These are phyloP conservation scores for Fusarium sp. DNA, from an alignment of 2,329 filamentous ascomycete genomes.

Conservation along the genomic window DNA sequence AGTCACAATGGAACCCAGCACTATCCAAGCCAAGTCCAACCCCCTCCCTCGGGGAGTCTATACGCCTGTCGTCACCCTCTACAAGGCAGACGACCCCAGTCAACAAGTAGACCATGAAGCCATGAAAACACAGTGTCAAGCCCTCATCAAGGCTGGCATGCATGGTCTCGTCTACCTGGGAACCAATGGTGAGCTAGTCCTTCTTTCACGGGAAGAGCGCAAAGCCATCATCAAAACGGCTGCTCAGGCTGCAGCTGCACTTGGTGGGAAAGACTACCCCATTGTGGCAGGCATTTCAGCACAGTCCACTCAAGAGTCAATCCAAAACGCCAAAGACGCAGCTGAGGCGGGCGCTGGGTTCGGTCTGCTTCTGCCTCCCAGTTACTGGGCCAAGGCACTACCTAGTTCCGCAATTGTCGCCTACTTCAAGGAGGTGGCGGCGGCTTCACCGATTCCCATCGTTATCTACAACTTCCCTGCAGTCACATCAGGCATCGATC, in stretches of 20 bases:
- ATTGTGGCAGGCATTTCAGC: slow-evolving; percentile 59
- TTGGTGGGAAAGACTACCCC: slow-evolving; percentile 51
- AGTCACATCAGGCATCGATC: slow-evolving; percentile 71
- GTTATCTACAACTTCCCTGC: slow-evolving; percentile 77
- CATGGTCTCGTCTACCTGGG: slow-evolving; percentile 60
- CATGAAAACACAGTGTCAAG: slow-evolving; percentile 56
- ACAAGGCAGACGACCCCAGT: slow-evolving; percentile 51
- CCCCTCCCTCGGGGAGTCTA: slow-evolving; percentile 58
- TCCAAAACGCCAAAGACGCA: slow-evolving; percentile 73
- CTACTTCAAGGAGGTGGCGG: slow-evolving; percentile 74
- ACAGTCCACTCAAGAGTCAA: slow-evolving; percentile 69
- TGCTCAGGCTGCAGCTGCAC: slow-evolving; percentile 52
- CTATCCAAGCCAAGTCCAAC: slow-evolving; percentile 50
- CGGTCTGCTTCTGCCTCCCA: slow-evolving; percentile 78
- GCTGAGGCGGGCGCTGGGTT: slow-evolving; percentile 76
- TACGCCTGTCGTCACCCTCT: slow-evolving; percentile 60
- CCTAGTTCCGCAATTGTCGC: slow-evolving; percentile 65
- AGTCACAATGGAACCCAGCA: slow-evolving; percentile 45
- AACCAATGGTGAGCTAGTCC: slow-evolving; percentile 59
- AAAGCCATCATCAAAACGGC: slow-evolving; percentile 55
- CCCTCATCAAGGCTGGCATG: slow-evolving; percentile 56
- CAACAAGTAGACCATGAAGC: slow-evolving; percentile 59
- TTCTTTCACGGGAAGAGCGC: slow-evolving; percentile 55
- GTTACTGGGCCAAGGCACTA: slow-evolving; percentile 72
- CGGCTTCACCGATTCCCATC: slow-evolving; percentile 70